Conservation (phyloP, 73 alveolate genomes). For the Loxodes magnus region DNA sequence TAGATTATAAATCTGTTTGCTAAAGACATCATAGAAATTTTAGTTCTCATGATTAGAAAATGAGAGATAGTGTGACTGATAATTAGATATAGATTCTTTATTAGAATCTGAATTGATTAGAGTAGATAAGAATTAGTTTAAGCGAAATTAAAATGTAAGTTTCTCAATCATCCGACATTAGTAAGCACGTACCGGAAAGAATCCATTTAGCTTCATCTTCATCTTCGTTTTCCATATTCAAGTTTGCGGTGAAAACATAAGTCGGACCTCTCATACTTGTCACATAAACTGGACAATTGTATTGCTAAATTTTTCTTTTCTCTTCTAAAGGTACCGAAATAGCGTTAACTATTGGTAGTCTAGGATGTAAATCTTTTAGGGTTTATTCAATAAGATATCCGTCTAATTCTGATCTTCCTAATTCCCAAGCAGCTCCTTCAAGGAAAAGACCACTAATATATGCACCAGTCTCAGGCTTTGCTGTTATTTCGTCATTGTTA, state of each 20-base stretch:
- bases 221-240: constrained; percentile 98
- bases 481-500: constrained; percentile 87
- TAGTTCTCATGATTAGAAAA: too few species aligned
- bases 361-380: constrained; percentile 94
- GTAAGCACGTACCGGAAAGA: constrained; percentile 92
- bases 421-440: constrained; percentile 99
- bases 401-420: constrained; percentile 91
- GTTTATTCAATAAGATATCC: constrained; percentile 93
- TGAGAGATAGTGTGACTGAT: too few species aligned
- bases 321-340: constrained; percentile 81
- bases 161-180: constrained; percentile 91
- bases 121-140: too few species aligned
- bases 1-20: too few species aligned
- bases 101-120: too few species aligned
- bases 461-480: constrained; percentile 96
- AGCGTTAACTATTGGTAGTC: constrained; percentile 90
- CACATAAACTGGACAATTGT: constrained; percentile 95
- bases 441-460: constrained; percentile 95
- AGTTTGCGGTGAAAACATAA: constrained; percentile 86
- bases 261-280: constrained; percentile 99
- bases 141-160: too few species aligned
- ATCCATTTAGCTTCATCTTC: constrained; percentile 91
- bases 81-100: too few species aligned
- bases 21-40: too few species aligned
- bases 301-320: constrained; percentile 76